Base-by-base conservation (phyloP, 139 green algal species). In the Chloropicon primus region DNA sequence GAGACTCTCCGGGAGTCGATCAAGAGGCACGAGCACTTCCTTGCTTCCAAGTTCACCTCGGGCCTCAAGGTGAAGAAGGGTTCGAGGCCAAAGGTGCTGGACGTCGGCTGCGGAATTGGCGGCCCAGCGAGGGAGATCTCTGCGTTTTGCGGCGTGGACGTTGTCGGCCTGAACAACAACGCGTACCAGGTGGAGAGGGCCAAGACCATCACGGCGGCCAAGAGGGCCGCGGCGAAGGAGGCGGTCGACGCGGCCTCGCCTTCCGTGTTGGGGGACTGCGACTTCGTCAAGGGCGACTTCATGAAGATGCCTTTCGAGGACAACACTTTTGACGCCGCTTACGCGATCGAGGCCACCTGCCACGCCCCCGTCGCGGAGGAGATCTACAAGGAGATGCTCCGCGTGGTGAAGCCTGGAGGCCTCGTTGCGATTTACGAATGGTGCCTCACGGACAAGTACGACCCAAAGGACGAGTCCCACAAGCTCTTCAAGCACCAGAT, bases 11-110 rank as follows among this genome's bases (percentile, higher is more conserved):
- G 75, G n/a, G 88, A 90, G 76, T 86, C 78, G 71, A 88, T 92
- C 80, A 82, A 83, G 72, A 75, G 88, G 2, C 88, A 93, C 77
- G 87, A 93, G 80, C 87, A 91, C 82, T 92, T 87, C 80, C 80
- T 93, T 22, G 88, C 88, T 2, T 79, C 87, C 24, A 84, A 82
- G 26, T 80, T 93, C 0, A 77, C 84, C 25, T 77, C 81, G 21
- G 86, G 83, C 23, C 80, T 84, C 71, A 84, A 88, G 78, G 74
- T 73, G 54, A 24, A 25, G 41, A 62, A 62, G 41, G 41, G 41
- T 17, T 72, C 2, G 27, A 24, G 24, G 27, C 26, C 27, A 29
- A 25, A 25, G 27, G 82, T 88, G 22, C 21, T 88, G 72, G 84
- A 88, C 86, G 84, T 88, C 22, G 84, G 84, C 1, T 88, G 84